A percentile compares a stretch with the other conserved stretches of the same genome.
These are phyloP conservation scores for Licmophora abbreviata DNA, from an alignment of 108 stramenopile genomes.

Conservation along the genomic window DNA sequence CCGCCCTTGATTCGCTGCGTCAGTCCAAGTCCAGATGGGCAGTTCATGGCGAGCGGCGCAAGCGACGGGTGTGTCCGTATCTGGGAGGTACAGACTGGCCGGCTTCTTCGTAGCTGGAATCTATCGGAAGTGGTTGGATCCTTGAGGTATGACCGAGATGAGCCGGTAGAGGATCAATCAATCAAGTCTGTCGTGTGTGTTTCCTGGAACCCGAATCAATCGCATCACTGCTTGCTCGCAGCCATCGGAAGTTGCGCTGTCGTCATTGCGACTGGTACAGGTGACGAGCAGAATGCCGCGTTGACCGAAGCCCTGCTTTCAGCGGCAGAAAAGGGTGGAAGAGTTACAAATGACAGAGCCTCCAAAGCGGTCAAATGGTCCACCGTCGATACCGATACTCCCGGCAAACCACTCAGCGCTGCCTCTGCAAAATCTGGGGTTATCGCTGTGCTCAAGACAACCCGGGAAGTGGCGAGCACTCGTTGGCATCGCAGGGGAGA, in stretches of 20 bases:
- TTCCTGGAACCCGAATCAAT: conserved; percentile 90
- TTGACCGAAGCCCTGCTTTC: conserved; percentile 80
- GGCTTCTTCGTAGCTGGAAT: conserved; percentile 69
- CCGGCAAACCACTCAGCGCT: conserved; percentile 32
- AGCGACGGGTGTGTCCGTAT: conserved; percentile 85
- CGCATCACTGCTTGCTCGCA: conserved; percentile 80
- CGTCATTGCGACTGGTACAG: conserved; percentile 86
- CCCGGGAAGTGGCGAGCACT: conserved; percentile 52
- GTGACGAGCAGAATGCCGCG: conserved; percentile 63
- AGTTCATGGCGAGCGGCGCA: conserved; percentile 90
- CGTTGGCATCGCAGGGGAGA: conserved; percentile 97
- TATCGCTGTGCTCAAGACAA: conserved; percentile 50
- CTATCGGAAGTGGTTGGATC: conserved; percentile 22
- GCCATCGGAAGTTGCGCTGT: conserved; percentile 73
- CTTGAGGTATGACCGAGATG: conserved; percentile 12
- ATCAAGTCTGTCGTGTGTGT: conserved; percentile 51
- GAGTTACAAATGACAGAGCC: conserved; percentile 65
- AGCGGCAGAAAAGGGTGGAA: conserved; percentile 54
- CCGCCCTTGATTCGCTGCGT: conserved; percentile 69
- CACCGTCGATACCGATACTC: conserved; percentile 13
- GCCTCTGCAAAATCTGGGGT: conserved; percentile 44
- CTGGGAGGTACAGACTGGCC: conserved; percentile 93
- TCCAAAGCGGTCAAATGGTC: conserved; percentile 73
- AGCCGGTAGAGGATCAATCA: conserved; percentile 23
- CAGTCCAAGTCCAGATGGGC: conserved; percentile 87